These are phyloP conservation scores for Lasiosphaeria hispida DNA, from an alignment of 495 filamentous ascomycete species.

Conservation along the genomic window DNA sequence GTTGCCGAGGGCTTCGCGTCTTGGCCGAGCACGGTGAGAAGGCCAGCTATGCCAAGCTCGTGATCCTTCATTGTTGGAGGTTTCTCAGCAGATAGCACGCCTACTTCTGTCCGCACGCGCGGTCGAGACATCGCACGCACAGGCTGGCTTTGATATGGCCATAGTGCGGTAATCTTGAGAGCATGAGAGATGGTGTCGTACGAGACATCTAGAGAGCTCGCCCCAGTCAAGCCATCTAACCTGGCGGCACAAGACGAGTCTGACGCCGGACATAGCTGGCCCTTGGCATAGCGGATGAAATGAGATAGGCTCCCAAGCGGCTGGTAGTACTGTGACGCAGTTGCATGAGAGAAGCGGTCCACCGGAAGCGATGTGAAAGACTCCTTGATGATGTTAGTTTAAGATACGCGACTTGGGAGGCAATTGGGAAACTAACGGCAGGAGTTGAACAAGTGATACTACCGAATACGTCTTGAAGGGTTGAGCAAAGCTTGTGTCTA, in stretches of 20 bases:
- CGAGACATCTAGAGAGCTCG: conserved; percentile 70
- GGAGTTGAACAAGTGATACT: conserved; percentile 51
- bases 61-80: conserved; percentile 58
- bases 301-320: conserved; percentile 54
- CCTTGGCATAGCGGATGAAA: conserved; percentile 57
- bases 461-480: conserved; percentile 62
- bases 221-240: conserved; percentile 37
- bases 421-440: conserved; percentile 37
- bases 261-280: conserved; percentile 50
- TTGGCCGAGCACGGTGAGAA: conserved; percentile 75
- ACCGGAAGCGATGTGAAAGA: conserved; percentile 66
- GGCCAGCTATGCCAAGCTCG: conserved; percentile 74
- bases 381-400: conserved; percentile 43
- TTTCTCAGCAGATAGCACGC: conserved; percentile 68
- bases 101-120: conserved; percentile 64
- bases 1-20: conserved; percentile 65
- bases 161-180: conserved; percentile 60
- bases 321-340: conserved; percentile 68
- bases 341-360: conserved; percentile 62
- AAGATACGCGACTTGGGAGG: not conserved
- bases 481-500: conserved; percentile 58
- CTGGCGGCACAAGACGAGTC: conserved; percentile 37
- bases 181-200: conserved; percentile 70
- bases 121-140: conserved; percentile 38
- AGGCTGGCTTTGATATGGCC: conserved; percentile 45